These are phyloP conservation scores for Ormosia semicastrata DNA, from an alignment of 306 rosid species.

Conservation along the genomic window DNA sequence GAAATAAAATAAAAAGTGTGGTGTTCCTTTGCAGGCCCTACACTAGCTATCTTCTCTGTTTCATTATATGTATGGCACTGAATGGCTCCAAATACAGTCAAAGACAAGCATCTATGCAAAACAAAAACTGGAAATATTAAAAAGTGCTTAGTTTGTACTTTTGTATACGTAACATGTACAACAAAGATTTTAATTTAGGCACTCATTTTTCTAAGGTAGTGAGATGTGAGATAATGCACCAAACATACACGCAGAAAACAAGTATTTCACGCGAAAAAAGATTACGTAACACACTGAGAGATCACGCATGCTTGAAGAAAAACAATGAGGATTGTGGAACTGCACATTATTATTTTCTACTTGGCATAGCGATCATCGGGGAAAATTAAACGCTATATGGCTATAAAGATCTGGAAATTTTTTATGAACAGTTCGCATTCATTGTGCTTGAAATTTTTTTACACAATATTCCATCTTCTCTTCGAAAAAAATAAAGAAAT, in stretches of 20 bases:
- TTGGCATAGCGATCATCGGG: background rate
- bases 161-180: background rate
- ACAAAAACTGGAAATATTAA: background rate
- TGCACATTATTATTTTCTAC: background rate
- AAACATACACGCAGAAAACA: background rate
- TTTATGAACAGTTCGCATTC: background rate
- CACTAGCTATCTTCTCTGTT: background rate
- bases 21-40: conserved; percentile 1
- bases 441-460: background rate
- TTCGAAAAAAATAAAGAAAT: background rate
- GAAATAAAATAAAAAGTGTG: background rate
- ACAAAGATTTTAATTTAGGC: background rate
- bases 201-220: background rate
- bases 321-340: background rate
- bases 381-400: background rate
- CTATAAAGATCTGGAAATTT: background rate
- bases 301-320: conserved; percentile 13
- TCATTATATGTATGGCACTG: background rate
- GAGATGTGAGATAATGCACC: conserved; percentile 4
- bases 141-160: conserved; percentile 1
- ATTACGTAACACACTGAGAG: background rate
- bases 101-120: background rate
- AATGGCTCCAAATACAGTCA: conserved; percentile 27
- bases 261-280: background rate
- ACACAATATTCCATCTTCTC: conserved; percentile 7